Base-by-base conservation (phyloP, 768 basidiomycete species). In the Leucocoprinus birnbaumii region DNA sequence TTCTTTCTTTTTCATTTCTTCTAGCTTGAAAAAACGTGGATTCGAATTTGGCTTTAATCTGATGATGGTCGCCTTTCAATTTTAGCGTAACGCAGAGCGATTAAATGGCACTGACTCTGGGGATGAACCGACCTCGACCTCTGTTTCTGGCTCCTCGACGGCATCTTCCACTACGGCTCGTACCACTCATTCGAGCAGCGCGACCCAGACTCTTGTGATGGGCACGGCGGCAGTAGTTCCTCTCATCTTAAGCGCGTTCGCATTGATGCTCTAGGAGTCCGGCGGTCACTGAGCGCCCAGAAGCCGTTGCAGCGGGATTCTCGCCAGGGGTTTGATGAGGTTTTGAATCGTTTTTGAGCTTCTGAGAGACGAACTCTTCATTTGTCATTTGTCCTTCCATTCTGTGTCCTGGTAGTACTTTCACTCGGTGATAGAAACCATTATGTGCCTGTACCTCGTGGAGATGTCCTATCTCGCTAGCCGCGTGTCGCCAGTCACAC, bases 61-160 rank as follows among this genome's bases (percentile, higher is more conserved):
- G 25, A 26, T 37, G 18, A 27, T 44, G 48, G 24, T 5, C 40
- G 3, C 19, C 41, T 40, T 51, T 37, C 44, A 46, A 58, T 37
- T 58, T n/a, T 51, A 85, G 83, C 75, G 82, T 48, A 85, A 84
- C 58, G 82, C 83, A 14, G 61, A 73, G 40, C 76, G 82, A 16
- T 66, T 86, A 58, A 83, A 85, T 58, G 82, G 83, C 25, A 83
- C 80, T 22, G 51, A 45, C 6, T 19, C 25, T 8, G 31, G 11
- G 31, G 31, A 31, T 11, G 31, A 44, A 6, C 34, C 42, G 8
- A 37, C 42, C 3, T 34, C 51, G 2, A 16, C 41, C 51, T 53
- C 51, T 35, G 9, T 4, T 31, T 13, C 16, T 18, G 19, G 31
- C 40, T 34, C 31, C 8, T 27, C 31, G 13, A 44, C 51, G 2